phyloP scores from a whole-genome alignment of 1,284 basidiomycete genomes.

The Mycena sp. region DNA sequence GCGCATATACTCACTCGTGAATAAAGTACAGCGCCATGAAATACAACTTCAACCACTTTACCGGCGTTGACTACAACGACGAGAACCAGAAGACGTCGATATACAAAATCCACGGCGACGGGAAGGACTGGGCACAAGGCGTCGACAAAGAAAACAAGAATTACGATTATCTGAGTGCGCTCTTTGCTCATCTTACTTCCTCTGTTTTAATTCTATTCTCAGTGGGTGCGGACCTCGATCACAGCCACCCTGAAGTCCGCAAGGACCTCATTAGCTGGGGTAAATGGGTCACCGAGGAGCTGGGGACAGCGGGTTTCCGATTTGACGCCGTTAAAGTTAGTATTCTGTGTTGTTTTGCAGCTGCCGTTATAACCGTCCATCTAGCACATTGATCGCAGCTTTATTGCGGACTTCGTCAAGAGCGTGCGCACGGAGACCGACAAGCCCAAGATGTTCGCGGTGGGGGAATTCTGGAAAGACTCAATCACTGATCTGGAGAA shows the following conservation, averaged over 20 bases:
- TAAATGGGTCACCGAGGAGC: constrained; percentile 74
- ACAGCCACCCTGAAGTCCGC: constrained; percentile 84
- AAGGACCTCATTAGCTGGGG: constrained; percentile 75
- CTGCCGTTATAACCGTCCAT: no score
- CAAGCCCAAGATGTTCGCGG: constrained; percentile 66
- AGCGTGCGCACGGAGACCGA: constrained; percentile 55
- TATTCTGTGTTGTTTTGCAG: background rate
- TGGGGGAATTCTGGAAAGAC: constrained; percentile 48
- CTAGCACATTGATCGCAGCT: constrained; percentile 76
- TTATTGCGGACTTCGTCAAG: constrained; percentile 72
- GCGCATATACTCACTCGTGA: background rate
- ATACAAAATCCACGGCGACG: constrained; percentile 66
- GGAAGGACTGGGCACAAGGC: constrained; percentile 73
- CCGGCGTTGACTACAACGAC: constrained; percentile 90
- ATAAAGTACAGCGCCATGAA: constrained; percentile 73
- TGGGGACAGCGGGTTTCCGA: constrained; percentile 83
- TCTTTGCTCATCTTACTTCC: background rate
- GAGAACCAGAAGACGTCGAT: constrained; percentile 71
- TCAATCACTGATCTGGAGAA: constrained; percentile 45
- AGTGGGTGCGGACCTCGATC: constrained; percentile 68
- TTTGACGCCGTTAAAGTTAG: constrained; percentile 84
- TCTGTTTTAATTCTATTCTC: background rate
- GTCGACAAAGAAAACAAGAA: constrained; percentile 80
- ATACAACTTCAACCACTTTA: constrained; percentile 80
- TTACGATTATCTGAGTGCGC: constrained; percentile 73